These are phyloP conservation scores for Alternaria sp. DNA, from an alignment of 2,329 filamentous ascomycete genomes.

Conservation along the genomic window DNA sequence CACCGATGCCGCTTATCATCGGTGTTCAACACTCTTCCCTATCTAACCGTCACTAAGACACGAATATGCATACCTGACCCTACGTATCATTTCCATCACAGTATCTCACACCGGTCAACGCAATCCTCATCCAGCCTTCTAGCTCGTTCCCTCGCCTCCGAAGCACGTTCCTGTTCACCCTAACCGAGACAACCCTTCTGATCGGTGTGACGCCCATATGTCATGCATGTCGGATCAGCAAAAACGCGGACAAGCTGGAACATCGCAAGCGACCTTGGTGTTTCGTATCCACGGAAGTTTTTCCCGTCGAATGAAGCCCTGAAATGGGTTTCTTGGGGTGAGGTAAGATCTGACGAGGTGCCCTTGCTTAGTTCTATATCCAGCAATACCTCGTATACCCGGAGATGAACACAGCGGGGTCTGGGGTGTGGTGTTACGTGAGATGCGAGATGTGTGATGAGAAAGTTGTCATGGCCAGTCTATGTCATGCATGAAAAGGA, in stretches of 20 bases:
- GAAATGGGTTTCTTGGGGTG: neutral
- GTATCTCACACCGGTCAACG: slow-evolving; percentile 1
- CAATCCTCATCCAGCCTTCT: neutral
- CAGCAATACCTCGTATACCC: neutral
- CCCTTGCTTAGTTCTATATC: neutral
- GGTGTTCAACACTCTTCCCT: neutral
- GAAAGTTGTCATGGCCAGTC: neutral
- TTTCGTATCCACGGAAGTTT: neutral
- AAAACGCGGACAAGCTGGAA: neutral
- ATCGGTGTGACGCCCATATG: neutral
- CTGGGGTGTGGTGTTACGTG: neutral
- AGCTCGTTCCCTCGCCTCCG: neutral
- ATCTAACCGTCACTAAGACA: neutral
- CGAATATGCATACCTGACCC: neutral
- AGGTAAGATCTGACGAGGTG: neutral
- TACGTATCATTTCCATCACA: neutral
- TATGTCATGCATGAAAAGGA: neutral
- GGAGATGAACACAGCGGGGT: neutral
- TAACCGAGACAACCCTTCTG: neutral
- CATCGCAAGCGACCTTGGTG: neutral
- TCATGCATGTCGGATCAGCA: neutral
- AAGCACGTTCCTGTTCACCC: neutral
- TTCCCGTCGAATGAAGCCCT: neutral
- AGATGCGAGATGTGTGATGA: neutral
- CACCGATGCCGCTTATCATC: slow-evolving; percentile 4